A percentile compares a stretch with the other conserved stretches of the same genome.
Conservation (phyloP, 169 alveolate species). For the Perkinsus olseni region DNA sequence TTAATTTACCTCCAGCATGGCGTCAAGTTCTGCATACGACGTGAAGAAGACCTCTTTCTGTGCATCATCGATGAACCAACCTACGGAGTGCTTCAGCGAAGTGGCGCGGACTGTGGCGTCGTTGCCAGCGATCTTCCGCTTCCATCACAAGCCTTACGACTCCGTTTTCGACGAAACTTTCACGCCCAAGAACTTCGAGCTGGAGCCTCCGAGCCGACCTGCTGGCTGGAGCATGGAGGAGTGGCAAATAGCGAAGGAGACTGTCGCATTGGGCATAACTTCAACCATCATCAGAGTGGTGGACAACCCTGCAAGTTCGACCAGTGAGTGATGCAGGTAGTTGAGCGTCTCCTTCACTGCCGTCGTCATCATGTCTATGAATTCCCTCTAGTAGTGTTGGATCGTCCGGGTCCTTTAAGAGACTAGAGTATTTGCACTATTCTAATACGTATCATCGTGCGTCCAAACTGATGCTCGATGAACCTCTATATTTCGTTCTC, state of each 20-base stretch:
- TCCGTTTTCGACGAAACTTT: not conserved
- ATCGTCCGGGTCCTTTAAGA: not conserved
- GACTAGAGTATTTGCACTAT: not conserved
- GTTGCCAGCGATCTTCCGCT: not conserved
- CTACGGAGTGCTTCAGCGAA: not conserved
- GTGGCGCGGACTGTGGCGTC: not conserved
- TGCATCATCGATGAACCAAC: not conserved
- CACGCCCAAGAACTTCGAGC: not conserved
- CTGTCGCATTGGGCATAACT: not conserved
- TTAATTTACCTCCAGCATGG: not conserved
- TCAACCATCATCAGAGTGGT: not conserved
- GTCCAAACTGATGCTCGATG: not conserved
- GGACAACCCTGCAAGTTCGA: not conserved
- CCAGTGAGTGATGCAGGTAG: not conserved
- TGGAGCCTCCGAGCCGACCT: not conserved
- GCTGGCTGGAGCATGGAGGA: not conserved
- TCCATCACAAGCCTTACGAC: not conserved
- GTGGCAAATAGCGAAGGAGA: not conserved
- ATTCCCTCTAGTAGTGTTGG: not conserved
- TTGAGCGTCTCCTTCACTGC: no score
- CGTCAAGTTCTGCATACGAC: not conserved
- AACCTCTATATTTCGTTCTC: not conserved
- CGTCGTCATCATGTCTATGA: not conserved
- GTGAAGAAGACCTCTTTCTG: not conserved
- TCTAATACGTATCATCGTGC: not conserved